A percentile compares a stretch with the other conserved stretches of the same genome.
Evolutionary conservation across 1,284 basidiomycete species (phyloP).

Genomic region (Apiotrichum montevideense): DNA sequence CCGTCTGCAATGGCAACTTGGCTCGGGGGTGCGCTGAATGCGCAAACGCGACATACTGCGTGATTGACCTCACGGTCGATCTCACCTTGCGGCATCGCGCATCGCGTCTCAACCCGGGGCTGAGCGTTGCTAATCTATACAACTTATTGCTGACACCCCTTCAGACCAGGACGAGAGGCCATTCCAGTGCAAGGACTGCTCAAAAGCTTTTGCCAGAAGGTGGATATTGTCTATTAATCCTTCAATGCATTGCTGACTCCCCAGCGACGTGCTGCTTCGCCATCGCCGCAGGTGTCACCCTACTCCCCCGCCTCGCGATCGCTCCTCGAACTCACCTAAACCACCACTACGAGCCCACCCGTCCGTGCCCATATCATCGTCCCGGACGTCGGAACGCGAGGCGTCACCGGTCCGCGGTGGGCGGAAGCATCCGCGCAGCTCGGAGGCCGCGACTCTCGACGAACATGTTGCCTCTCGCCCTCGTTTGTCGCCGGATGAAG

Average conservation of each 20-base stretch:
- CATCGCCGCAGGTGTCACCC: slow-evolving; percentile 47
- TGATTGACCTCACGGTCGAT: too few relatives aligned
- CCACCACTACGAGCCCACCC: slow-evolving; percentile 32
- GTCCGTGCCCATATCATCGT: slow-evolving; percentile 39
- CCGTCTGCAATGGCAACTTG: not conserved
- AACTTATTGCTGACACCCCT: slow-evolving; percentile 2
- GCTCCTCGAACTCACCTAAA: slow-evolving; percentile 35
- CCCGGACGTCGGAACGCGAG: slow-evolving; percentile 35
- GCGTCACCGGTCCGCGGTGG: slow-evolving; percentile 23
- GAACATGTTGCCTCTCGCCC: slow-evolving; percentile 6
- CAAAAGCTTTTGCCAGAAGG: slow-evolving; percentile 48
- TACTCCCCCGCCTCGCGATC: slow-evolving; percentile 39
- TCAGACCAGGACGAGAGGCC: slow-evolving; percentile 46
- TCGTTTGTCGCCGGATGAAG: slow-evolving; percentile 17
- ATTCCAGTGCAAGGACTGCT: slow-evolving; percentile 46
- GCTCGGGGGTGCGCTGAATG: too few relatives aligned
- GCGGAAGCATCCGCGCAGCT: slow-evolving; percentile 28
- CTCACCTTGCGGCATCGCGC: too few relatives aligned
- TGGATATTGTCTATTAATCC: slow-evolving; percentile 8
- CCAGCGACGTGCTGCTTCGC: slow-evolving; percentile 47
- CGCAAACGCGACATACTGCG: too few relatives aligned
- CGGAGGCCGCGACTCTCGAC: slow-evolving; percentile 2
- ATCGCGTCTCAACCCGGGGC: too few relatives aligned
- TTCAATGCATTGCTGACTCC: not conserved
- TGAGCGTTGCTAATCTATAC: too few relatives aligned